Evolutionary conservation across 768 basidiomycete species (phyloP), one percentile per base, ranked within the genome.

Genomic region (Boletus rubescentipes): DNA sequence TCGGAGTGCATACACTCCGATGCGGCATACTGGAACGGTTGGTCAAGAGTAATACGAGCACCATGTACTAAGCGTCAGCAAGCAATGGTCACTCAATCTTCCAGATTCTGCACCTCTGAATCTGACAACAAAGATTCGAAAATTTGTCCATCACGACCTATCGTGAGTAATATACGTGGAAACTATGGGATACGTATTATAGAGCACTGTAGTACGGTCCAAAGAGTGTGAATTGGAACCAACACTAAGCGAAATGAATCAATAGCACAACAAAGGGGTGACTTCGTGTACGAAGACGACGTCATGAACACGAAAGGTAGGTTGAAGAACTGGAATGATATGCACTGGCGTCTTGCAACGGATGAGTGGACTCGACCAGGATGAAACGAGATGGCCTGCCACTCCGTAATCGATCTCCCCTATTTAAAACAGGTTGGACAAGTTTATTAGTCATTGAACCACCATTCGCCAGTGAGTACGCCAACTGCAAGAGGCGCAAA

Each of bases 381-480:
- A 31, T 18, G 34, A 29, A 15, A 5, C 8, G 12, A 39, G 32
- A 52, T 30, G 34, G 43, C 34, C 30, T 16, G 3, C 16, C n/a
- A 31, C 8, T 14, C 6, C 15, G 23, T n/a, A 18, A 12, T 45
- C 2, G 9, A 37, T 40, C 12, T 26, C 4, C 26, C 26, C 12
- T n/a, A 21, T 10, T 18, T 12, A 4, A 16, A 18, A 34, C 16
- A 26, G 21, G 10, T 18, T 3, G 5, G 40, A 8, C 32, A 18
- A 23, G 40, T 26, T 1, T 21, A 2, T 29, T n/a, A 34, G 47
- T 75, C 75, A 51, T 70, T 68, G 70, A 78, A 85, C 51, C 61
- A 73, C 89, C 89, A 91, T 6, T 67, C 60, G 44, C 82, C 85
- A 53, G 75, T 72, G 51, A 91, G 71, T 12, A 87, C 78, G 39